A percentile compares a stretch with the other conserved stretches of the same genome.
These are phyloP conservation scores for Wickerhamomyces silvicola DNA, from an alignment of 805 yeast genomes.

Conservation along the genomic window DNA sequence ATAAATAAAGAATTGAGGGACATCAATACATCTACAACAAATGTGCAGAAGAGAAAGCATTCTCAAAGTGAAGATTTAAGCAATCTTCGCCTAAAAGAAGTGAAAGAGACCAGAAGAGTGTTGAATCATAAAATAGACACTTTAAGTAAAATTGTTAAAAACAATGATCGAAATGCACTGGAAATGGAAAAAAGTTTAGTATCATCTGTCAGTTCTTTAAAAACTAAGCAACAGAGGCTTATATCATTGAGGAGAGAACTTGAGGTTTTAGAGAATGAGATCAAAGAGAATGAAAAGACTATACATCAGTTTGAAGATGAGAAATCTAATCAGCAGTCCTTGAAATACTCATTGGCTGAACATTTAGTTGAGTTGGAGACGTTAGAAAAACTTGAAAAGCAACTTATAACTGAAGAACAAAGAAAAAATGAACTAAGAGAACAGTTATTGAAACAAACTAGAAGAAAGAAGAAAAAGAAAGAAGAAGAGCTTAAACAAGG, in stretches of 20 bases:
- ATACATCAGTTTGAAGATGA: conserved; percentile 1
- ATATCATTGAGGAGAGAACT: not conserved
- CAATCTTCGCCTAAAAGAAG: conserved; percentile 2
- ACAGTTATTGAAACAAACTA: conserved; percentile 6
- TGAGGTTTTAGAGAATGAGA: not conserved
- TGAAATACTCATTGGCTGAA: conserved; percentile 8
- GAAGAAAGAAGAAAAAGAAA: not conserved
- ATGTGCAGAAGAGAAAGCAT: conserved; percentile 6
- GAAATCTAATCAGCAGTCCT: conserved; percentile 2
- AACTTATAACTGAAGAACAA: not conserved
- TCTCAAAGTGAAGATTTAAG: conserved; percentile 1
- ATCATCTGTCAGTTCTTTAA: not conserved
- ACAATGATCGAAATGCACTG: too few species aligned
- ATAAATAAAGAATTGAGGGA: conserved; percentile 3
- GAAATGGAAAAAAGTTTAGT: not conserved
- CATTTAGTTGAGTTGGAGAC: conserved; percentile 9
- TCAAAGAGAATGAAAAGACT: not conserved
- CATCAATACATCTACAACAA: not conserved
- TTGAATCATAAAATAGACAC: not conserved
- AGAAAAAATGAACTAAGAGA: not conserved
- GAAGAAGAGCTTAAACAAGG: not conserved
- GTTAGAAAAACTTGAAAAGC: not conserved
- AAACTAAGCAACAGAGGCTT: not conserved
- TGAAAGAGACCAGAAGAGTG: not conserved
- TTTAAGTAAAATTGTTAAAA: not conserved